A percentile compares a stretch with the other conserved stretches of the same genome.
Evolutionary conservation across 2,329 filamentous ascomycete species (phyloP).

Genomic region (Trichoderma afroharzianum): DNA sequence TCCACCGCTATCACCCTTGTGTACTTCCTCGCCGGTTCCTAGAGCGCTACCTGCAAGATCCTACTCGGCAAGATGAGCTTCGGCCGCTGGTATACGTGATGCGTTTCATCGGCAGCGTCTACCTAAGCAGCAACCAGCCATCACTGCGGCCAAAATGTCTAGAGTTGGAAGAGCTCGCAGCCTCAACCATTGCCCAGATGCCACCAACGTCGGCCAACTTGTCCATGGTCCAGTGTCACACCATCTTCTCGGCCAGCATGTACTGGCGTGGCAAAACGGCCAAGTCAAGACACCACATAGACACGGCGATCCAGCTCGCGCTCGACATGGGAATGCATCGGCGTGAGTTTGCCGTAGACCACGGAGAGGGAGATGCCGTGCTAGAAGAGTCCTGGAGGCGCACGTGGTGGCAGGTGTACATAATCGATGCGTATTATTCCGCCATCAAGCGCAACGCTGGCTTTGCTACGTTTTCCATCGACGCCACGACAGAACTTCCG

Average conservation of each 20-base stretch:
- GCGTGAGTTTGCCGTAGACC: slow-evolving; percentile 46
- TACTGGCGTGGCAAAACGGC: slow-evolving; percentile 32
- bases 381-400: slow-evolving; percentile 60
- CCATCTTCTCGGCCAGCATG: slow-evolving; percentile 35
- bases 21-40: slow-evolving; percentile 24
- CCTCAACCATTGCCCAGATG: background rate
- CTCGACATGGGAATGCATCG: slow-evolving; percentile 58
- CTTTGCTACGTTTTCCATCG: slow-evolving; percentile 36
- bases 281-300: slow-evolving; percentile 29
- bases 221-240: slow-evolving; percentile 34
- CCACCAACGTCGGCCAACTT: slow-evolving; percentile 16
- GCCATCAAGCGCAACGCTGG: slow-evolving; percentile 28
- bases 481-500: slow-evolving; percentile 56
- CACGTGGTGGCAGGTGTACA: slow-evolving; percentile 70
- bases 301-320: slow-evolving; percentile 54
- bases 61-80: slow-evolving; percentile 15
- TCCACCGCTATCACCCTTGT: slow-evolving; percentile 33
- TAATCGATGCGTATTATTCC: slow-evolving; percentile 51
- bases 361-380: slow-evolving; percentile 45
- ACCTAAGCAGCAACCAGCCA: slow-evolving; percentile 23
- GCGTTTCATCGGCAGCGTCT: slow-evolving; percentile 35
- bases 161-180: slow-evolving; percentile 16
- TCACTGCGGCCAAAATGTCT: background rate
- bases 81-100: slow-evolving; percentile 27
- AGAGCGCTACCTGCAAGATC: slow-evolving; percentile 9